Conservation (phyloP, 768 basidiomycete genomes). For the Kondoa subrosea region DNA sequence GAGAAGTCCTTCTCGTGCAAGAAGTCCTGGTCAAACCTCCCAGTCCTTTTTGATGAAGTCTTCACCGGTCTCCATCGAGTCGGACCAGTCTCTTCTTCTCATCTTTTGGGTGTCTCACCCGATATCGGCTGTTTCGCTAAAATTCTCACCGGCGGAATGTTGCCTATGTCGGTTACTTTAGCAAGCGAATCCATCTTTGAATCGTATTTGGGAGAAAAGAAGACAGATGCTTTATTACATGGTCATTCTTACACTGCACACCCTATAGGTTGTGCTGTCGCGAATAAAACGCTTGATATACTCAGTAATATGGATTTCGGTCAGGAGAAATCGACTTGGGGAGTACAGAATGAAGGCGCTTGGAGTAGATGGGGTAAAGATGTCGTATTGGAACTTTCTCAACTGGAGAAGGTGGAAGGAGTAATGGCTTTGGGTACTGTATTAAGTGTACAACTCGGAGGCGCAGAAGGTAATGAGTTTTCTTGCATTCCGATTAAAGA, state of each 20-base stretch:
- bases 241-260: conserved; percentile 95
- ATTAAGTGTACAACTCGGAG: conserved; percentile 52
- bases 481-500: background rate
- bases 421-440: conserved; percentile 80
- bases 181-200: conserved; percentile 62
- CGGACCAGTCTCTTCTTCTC: conserved; percentile 47
- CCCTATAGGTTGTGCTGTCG: conserved; percentile 79
- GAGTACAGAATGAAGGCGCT: background rate
- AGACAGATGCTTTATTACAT: conserved; percentile 73
- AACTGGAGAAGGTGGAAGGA: conserved; percentile 43
- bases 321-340: conserved; percentile 48
- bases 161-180: conserved; percentile 72
- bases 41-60: conserved; percentile 90
- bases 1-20: background rate
- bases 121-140: conserved; percentile 89
- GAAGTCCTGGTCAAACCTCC: conserved; percentile 48
- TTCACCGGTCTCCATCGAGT: conserved; percentile 83
- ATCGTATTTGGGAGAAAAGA: conserved; percentile 56
- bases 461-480: conserved; percentile 42
- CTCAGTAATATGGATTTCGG: conserved; percentile 49
- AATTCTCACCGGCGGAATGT: conserved; percentile 75
- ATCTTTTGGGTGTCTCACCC: conserved; percentile 51
- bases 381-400: conserved; percentile 52
- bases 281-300: conserved; percentile 56
- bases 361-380: conserved; percentile 81